These are phyloP conservation scores for Chaetomium cochliodes DNA, from an alignment of 495 filamentous ascomycete species.

Conservation along the genomic window DNA sequence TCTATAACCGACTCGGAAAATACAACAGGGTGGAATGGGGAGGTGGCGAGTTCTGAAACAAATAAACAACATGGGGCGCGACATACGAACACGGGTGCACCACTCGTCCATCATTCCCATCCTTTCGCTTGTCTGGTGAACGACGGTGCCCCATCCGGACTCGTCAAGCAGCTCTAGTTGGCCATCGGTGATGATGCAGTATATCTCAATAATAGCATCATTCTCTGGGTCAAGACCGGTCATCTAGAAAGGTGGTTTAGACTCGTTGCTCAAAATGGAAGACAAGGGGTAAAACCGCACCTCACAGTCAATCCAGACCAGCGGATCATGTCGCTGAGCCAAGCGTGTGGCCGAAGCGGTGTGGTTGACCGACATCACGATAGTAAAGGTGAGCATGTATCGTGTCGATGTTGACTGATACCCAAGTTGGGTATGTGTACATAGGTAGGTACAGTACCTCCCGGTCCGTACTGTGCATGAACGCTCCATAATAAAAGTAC, in stretches of 20 bases:
- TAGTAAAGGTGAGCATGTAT: not conserved
- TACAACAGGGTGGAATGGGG: not conserved
- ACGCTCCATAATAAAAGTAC: too few relatives aligned
- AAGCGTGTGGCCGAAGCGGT: not conserved
- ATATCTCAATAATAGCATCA: constrained; percentile 88
- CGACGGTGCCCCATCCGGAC: constrained; percentile 73
- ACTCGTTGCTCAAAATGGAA: not conserved
- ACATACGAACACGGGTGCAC: constrained; percentile 47
- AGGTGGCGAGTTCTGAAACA: not conserved
- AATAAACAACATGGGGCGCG: too few relatives aligned
- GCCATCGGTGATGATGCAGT: constrained; percentile 85
- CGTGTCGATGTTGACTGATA: not conserved
- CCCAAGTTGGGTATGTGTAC: too few relatives aligned
- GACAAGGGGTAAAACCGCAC: constrained; percentile 39
- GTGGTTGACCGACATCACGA: not conserved
- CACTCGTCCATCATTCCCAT: constrained; percentile 74
- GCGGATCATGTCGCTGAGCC: constrained; percentile 41
- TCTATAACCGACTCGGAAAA: not conserved
- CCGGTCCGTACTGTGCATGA: too few relatives aligned
- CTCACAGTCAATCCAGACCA: constrained; percentile 92
- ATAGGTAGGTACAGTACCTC: too few relatives aligned
- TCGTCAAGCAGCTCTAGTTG: constrained; percentile 73
- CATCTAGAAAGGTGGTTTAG: constrained; percentile 61
- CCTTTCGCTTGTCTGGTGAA: constrained; percentile 68
- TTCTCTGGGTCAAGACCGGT: constrained; percentile 77